Evolutionary conservation across 179 eudicot species (phyloP).

Genomic region (Corrigiola litoralis): DNA sequence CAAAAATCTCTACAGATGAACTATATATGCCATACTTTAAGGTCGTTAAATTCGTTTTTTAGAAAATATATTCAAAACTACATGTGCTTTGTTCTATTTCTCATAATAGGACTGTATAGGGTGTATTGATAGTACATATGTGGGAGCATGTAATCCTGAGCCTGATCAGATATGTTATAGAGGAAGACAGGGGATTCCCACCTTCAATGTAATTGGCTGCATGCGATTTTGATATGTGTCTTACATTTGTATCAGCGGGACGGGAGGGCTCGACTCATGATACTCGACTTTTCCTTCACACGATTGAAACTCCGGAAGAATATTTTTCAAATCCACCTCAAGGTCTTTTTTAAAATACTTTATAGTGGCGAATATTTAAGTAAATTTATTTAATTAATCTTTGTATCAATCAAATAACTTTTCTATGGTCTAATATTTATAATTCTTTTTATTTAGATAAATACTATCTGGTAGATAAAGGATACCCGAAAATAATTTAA

Average conservation of each 20-base stretch:
- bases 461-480: conserved; percentile 4
- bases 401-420: too few relatives aligned
- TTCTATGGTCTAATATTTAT: neutral
- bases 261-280: neutral
- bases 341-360: too few relatives aligned
- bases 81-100: too few relatives aligned
- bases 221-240: neutral
- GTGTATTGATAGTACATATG: neutral
- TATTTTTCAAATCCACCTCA: neutral
- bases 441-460: neutral
- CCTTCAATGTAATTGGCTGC: neutral
- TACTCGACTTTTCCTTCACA: neutral
- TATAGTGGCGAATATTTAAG: too few relatives aligned
- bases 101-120: too few relatives aligned
- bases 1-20: too few relatives aligned
- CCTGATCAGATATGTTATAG: neutral
- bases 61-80: too few relatives aligned
- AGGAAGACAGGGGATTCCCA: neutral
- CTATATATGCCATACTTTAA: too few relatives aligned
- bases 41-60: too few relatives aligned
- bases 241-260: neutral
- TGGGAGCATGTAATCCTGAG: neutral
- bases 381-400: too few relatives aligned
- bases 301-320: neutral
- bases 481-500: conserved; percentile 2